Conservation (phyloP, 768 basidiomycete genomes). For the Boletus rufocinnamomeus region DNA sequence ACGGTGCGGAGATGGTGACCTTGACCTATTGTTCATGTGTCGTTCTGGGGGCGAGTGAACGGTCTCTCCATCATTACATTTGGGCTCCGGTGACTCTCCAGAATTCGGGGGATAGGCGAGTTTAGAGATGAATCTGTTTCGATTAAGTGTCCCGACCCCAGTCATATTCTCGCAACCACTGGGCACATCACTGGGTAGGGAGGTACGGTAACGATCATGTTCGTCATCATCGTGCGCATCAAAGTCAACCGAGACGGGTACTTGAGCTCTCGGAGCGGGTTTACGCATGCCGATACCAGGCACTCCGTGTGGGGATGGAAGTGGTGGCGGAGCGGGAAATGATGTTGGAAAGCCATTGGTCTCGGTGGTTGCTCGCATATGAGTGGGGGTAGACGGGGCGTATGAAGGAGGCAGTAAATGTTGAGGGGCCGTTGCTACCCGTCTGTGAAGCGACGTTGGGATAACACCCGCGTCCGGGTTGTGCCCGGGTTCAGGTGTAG, state of each 20-base stretch:
- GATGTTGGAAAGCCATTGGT: conserved; percentile 24
- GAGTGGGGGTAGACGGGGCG: conserved; percentile 26
- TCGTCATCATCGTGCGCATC: conserved; percentile 37
- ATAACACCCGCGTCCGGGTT: conserved; percentile 27
- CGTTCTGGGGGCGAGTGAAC: conserved; percentile 21
- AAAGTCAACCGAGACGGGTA: conserved; percentile 60
- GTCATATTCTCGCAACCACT: conserved; percentile 62
- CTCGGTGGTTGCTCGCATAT: conserved; percentile 40
- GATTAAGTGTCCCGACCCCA: conserved; percentile 52
- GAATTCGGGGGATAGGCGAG: conserved; percentile 10
- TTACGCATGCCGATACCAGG: conserved; percentile 54
- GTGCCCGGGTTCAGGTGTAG: conserved; percentile 33
- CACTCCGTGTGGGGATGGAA: conserved; percentile 24
- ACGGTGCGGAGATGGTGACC: conserved; percentile 28
- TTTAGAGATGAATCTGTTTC: conserved; percentile 30
- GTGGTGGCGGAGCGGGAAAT: conserved; percentile 20
- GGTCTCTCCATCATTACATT: conserved; percentile 21
- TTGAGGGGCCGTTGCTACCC: conserved; percentile 34
- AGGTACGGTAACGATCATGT: conserved; percentile 39
- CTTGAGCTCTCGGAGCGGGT: conserved; percentile 61
- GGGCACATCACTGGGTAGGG: conserved; percentile 57
- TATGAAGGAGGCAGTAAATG: conserved; percentile 22
- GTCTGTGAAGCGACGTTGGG: conserved; percentile 33
- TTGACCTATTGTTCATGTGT: conserved; percentile 18
- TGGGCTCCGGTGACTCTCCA: conserved; percentile 12